Evolutionary conservation across 2,329 filamentous ascomycete species (phyloP).

Genomic region (Penicillium sp.): DNA sequence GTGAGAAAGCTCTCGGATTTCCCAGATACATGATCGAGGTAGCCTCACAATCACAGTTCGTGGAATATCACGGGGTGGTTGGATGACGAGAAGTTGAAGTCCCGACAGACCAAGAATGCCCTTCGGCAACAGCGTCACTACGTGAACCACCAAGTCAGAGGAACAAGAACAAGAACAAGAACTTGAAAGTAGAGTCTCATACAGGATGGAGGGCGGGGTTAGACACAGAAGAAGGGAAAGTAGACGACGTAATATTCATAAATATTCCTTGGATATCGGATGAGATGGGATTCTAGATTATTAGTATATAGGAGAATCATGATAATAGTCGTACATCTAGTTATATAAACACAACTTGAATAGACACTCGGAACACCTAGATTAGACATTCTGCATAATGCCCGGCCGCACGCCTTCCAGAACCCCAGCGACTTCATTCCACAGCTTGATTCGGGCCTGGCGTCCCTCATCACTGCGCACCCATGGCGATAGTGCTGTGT

Average conservation of each 20-base stretch:
- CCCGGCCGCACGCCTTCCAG: constrained; percentile 50
- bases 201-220: not conserved
- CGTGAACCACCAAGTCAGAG: not conserved
- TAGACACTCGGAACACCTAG: not conserved
- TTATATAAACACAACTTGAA: not conserved
- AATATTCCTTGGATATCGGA: no score
- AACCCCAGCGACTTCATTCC: constrained; percentile 48
- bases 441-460: constrained; percentile 45
- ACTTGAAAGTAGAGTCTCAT: not conserved
- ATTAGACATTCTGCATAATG: constrained; percentile 26
- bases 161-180: no score
- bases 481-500: constrained; percentile 36
- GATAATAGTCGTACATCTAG: not conserved
- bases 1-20: constrained; percentile 24
- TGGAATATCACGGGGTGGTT: not conserved
- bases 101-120: not conserved
- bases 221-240: no score
- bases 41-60: constrained; percentile 19
- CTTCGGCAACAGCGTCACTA: not conserved
- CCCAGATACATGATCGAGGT: constrained; percentile 25
- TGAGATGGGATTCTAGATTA: no score
- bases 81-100: not conserved
- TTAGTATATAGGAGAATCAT: no score
- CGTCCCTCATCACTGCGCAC: constrained; percentile 47
- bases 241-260: not conserved